phyloP scores from a whole-genome alignment of 1,284 basidiomycete genomes.

The Tylopilus orsonianus region DNA sequence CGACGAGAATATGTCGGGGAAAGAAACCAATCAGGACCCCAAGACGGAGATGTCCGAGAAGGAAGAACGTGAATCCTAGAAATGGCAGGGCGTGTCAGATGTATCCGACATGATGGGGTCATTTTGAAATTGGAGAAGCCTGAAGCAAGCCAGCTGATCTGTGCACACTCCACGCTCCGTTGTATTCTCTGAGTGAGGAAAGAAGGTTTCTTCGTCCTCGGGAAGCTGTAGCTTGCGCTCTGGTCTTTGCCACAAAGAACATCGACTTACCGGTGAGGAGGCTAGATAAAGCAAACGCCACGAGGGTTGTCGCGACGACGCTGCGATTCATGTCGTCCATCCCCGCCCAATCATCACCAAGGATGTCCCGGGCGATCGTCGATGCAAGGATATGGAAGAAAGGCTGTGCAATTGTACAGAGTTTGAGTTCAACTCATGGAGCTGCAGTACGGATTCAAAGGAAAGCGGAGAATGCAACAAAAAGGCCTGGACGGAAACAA shows the following conservation, averaged over 20 bases:
- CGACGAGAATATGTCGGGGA: slow-evolving; percentile 92
- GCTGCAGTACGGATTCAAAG: too few relatives aligned
- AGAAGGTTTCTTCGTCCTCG: not conserved
- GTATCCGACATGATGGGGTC: not conserved
- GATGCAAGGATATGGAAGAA: slow-evolving; percentile 93
- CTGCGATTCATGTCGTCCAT: slow-evolving; percentile 70
- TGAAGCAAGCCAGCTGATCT: slow-evolving; percentile 1
- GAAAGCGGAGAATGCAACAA: not conserved
- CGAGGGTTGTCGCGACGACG: slow-evolving; percentile 89
- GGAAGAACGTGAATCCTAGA: slow-evolving; percentile 78
- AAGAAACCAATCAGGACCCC: slow-evolving; percentile 94
- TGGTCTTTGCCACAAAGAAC: not conserved
- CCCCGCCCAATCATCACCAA: slow-evolving; percentile 26
- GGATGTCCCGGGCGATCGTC: slow-evolving; percentile 69
- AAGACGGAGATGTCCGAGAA: slow-evolving; percentile 81
- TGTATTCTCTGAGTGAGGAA: not conserved
- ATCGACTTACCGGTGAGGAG: slow-evolving; percentile 74
- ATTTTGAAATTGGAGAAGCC: slow-evolving; percentile 18
- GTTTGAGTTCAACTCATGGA: not conserved
- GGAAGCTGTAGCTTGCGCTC: too few relatives aligned
- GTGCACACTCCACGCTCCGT: not conserved
- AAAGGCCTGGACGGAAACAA: not conserved
- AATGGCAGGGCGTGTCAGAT: slow-evolving; percentile 9
- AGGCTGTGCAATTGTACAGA: slow-evolving; percentile 50
- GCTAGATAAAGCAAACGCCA: slow-evolving; percentile 86